phyloP scores from a whole-genome alignment of 306 rosid genomes.

The Pyrus pyrifolia region DNA sequence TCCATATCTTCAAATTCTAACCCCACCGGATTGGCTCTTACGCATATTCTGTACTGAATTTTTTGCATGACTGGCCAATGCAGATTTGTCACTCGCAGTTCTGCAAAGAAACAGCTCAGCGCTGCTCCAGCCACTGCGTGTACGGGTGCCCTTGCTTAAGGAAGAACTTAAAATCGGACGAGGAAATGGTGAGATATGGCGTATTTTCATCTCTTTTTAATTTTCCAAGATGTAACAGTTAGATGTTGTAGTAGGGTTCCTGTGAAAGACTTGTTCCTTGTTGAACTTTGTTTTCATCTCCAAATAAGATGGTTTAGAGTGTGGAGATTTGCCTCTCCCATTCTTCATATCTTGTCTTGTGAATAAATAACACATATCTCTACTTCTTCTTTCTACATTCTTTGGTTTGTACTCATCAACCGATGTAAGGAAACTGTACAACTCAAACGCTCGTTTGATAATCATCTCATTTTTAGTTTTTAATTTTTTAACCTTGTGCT shows the following conservation, averaged over 20 bases:
- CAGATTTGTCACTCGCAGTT: slow-evolving; percentile 87
- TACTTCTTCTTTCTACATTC: slow-evolving; percentile 1
- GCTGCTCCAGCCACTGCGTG: slow-evolving; percentile 69
- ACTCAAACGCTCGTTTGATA: neutral
- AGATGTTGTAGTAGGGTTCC: slow-evolving; percentile 14
- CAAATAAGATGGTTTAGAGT: slow-evolving; percentile 30
- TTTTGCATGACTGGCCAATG: neutral
- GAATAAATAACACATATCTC: neutral
- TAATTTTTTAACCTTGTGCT: too few species aligned
- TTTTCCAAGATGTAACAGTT: slow-evolving; percentile 11
- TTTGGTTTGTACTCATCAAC: slow-evolving; percentile 7
- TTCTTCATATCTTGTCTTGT: neutral
- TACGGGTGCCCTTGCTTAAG: slow-evolving; percentile 69
- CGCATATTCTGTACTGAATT: neutral
- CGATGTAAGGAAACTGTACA: neutral
- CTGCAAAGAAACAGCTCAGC: slow-evolving; percentile 58
- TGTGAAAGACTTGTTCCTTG: slow-evolving; percentile 12
- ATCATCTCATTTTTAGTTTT: too few species aligned
- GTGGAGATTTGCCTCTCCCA: slow-evolving; percentile 12
- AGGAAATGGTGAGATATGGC: slow-evolving; percentile 9
- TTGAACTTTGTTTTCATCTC: slow-evolving; percentile 26
- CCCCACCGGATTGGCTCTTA: neutral
- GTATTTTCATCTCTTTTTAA: slow-evolving; percentile 16
- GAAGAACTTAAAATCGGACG: slow-evolving; percentile 9
- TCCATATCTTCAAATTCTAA: neutral